Conservation (phyloP, 2,329 filamentous ascomycete species). For the Trichoderma pleuroti region DNA sequence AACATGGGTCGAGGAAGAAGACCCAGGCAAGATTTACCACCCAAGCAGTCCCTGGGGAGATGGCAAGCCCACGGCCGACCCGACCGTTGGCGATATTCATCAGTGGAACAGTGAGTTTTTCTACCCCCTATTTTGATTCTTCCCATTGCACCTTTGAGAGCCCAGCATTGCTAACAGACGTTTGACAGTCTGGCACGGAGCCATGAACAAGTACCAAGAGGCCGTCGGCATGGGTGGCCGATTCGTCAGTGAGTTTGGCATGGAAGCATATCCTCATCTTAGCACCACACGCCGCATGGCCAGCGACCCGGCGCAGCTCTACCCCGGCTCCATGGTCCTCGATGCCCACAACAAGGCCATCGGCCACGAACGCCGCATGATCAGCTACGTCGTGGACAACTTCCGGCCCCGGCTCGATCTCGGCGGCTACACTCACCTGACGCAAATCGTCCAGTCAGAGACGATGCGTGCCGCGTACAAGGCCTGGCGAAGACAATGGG, state of each 20-base stretch:
- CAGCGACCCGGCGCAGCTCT: slow-evolving; percentile 48
- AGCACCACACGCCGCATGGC: slow-evolving; percentile 67
- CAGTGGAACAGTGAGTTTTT: slow-evolving; percentile 54
- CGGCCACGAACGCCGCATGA: slow-evolving; percentile 70
- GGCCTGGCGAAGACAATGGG: slow-evolving; percentile 61
- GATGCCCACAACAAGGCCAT: slow-evolving; percentile 84
- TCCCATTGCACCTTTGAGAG: neutral
- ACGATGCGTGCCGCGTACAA: slow-evolving; percentile 50
- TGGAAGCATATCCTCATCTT: slow-evolving; percentile 60
- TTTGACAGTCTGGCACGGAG: slow-evolving; percentile 59
- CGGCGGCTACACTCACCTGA: slow-evolving; percentile 73
- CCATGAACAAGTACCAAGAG: slow-evolving; percentile 73
- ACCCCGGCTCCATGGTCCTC: slow-evolving; percentile 67
- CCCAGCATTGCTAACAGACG: neutral
- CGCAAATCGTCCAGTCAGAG: slow-evolving; percentile 53
- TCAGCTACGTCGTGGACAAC: slow-evolving; percentile 74
- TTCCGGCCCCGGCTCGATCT: slow-evolving; percentile 56
- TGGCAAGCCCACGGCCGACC: slow-evolving; percentile 53
- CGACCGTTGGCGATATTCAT: slow-evolving; percentile 73
- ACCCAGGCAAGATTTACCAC: slow-evolving; percentile 64
- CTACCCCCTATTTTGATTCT: neutral
- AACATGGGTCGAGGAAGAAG: slow-evolving; percentile 58
- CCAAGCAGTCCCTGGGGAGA: slow-evolving; percentile 72
- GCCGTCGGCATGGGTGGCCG: slow-evolving; percentile 67
- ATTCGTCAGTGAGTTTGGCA: slow-evolving; percentile 80